phyloP scores from a whole-genome alignment of 768 basidiomycete species.

The Imleria badia region DNA sequence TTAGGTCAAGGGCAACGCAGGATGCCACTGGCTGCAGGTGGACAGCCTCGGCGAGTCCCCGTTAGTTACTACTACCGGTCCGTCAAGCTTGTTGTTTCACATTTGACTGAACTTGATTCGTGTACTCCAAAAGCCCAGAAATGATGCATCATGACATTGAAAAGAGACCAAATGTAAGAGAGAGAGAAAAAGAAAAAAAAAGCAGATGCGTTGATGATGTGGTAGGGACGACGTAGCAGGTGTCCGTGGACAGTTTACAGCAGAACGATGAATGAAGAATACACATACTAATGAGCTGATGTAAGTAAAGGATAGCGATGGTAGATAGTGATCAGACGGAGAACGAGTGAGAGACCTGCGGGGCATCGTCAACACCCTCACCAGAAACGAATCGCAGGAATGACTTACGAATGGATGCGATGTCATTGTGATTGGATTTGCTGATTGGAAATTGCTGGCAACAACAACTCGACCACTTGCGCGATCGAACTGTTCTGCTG shows the following conservation, averaged over 20 bases:
- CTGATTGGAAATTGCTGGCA: slow-evolving; percentile 47
- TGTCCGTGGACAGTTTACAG: slow-evolving; percentile 26
- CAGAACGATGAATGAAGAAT: slow-evolving; percentile 28
- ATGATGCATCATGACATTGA: slow-evolving; percentile 21
- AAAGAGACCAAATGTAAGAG: slow-evolving; percentile 3
- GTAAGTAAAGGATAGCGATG: slow-evolving; percentile 24
- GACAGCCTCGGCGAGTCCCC: slow-evolving; percentile 16
- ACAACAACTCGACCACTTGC: slow-evolving; percentile 64
- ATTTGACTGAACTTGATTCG: not conserved
- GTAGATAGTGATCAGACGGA: slow-evolving; percentile 28
- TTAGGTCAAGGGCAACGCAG: slow-evolving; percentile 21
- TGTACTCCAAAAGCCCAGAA: not conserved
- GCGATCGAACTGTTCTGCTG: slow-evolving; percentile 89
- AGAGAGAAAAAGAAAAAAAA: not conserved
- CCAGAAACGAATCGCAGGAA: not conserved
- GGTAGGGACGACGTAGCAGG: slow-evolving; percentile 26
- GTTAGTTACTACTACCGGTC: too few species aligned
- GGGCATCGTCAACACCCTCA: slow-evolving; percentile 12
- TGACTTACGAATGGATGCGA: slow-evolving; percentile 24
- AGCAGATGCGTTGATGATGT: slow-evolving; percentile 24
- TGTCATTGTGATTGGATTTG: slow-evolving; percentile 27
- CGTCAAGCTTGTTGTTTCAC: not conserved
- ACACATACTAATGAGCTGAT: slow-evolving; percentile 29
- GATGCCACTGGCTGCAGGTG: not conserved
- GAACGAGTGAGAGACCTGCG: slow-evolving; percentile 17